Conservation (phyloP, 805 yeast species). For the Kodamaea lidongshanica region DNA sequence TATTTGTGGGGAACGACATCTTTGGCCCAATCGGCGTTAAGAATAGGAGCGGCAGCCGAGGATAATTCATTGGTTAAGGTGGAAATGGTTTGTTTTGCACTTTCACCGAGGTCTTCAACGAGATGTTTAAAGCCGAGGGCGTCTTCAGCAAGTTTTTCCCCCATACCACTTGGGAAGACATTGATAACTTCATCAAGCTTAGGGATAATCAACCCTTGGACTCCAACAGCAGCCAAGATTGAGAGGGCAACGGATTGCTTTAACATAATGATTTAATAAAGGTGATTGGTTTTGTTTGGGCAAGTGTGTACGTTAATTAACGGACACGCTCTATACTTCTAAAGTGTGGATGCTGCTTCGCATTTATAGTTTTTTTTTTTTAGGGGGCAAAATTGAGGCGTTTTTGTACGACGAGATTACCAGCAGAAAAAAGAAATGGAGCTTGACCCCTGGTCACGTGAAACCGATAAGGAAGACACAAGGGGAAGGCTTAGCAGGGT, state of each 20-base stretch:
- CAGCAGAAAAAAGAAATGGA: no score
- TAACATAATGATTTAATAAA: no score
- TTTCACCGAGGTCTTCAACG: conserved; percentile 5
- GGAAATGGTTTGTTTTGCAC: conserved; percentile 5
- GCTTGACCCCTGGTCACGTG: no score
- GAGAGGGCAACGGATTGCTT: conserved; percentile 38
- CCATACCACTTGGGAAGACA: conserved; percentile 13
- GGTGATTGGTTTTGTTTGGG: no score
- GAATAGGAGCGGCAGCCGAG: conserved; percentile 32
- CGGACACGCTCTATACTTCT: no score
- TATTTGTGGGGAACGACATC: conserved; percentile 66
- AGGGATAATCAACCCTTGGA: conserved; percentile 28
- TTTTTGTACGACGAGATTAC: no score
- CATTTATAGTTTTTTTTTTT: no score
- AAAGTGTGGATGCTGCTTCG: no score
- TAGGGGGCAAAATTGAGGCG: no score
- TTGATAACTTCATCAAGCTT: conserved; percentile 20
- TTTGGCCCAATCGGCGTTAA: conserved; percentile 39
- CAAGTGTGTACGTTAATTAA: no score
- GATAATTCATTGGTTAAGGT: conserved; percentile 11
- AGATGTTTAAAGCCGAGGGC: conserved; percentile 3
- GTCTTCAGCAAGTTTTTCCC: conserved; percentile 2
- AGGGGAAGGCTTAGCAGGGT: no score
- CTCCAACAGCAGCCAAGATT: conserved; percentile 37
- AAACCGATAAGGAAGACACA: no score